Conservation (phyloP, 2,329 filamentous ascomycete species). For the Cladophialophora bantiana region DNA sequence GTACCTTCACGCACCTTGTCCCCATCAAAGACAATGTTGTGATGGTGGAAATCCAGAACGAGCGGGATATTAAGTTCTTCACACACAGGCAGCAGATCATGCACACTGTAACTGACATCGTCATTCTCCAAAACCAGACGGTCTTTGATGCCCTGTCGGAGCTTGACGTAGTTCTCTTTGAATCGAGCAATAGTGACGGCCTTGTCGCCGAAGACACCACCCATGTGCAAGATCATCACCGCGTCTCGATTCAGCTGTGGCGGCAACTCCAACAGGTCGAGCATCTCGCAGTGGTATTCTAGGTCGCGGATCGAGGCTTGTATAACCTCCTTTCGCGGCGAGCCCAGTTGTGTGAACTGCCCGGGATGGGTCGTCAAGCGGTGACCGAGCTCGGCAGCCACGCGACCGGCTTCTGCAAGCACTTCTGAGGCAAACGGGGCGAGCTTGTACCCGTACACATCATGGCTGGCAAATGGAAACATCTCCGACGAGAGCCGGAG, state of each 20-base stretch:
- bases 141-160: conserved; percentile 75
- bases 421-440: conserved; percentile 81
- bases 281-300: conserved; percentile 85
- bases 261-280: conserved; percentile 77
- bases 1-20: conserved; percentile 80
- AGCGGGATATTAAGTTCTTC: conserved; percentile 93
- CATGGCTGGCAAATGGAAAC: conserved; percentile 94
- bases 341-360: conserved; percentile 90
- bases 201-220: conserved; percentile 89
- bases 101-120: conserved; percentile 90
- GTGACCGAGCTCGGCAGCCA: conserved; percentile 80
- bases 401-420: conserved; percentile 76
- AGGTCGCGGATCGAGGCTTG: conserved; percentile 79
- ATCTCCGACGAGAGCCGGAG: conserved; percentile 93
- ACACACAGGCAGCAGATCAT: conserved; percentile 87
- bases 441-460: conserved; percentile 83
- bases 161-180: conserved; percentile 71
- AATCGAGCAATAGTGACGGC: conserved; percentile 78
- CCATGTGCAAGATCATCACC: conserved; percentile 94
- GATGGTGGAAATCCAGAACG: conserved; percentile 92
- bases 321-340: conserved; percentile 78
- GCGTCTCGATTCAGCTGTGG: conserved; percentile 82
- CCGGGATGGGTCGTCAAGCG: conserved; percentile 89
- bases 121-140: conserved; percentile 92
- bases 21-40: conserved; percentile 88